Conservation (phyloP, 768 basidiomycete genomes). For the Trametes elegans region DNA sequence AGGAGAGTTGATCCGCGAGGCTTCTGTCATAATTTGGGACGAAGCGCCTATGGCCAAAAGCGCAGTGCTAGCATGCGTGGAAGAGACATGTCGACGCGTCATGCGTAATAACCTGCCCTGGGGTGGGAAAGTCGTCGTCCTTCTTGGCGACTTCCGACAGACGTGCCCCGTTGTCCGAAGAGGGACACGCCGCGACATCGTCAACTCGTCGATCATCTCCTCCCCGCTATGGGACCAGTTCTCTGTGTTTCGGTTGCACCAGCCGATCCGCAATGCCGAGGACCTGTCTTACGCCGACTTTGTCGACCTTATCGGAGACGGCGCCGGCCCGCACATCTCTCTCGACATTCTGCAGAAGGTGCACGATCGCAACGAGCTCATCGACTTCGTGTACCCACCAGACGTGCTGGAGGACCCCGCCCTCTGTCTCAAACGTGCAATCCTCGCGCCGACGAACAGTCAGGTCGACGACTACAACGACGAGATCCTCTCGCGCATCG, state of each 20-base stretch:
- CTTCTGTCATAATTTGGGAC: slow-evolving; percentile 39
- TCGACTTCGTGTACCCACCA: slow-evolving; percentile 30
- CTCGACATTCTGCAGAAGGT: slow-evolving; percentile 25
- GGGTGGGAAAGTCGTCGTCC: slow-evolving; percentile 37
- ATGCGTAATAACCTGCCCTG: slow-evolving; percentile 33
- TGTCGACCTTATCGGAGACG: slow-evolving; percentile 40
- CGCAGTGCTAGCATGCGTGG: slow-evolving; percentile 34
- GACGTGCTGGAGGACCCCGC: slow-evolving; percentile 26
- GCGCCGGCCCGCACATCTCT: slow-evolving; percentile 25
- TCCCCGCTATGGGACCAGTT: slow-evolving; percentile 36
- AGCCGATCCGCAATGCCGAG: slow-evolving; percentile 37
- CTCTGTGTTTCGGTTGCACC: slow-evolving; percentile 25
- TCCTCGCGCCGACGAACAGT: slow-evolving; percentile 38
- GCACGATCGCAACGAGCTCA: slow-evolving; percentile 19
- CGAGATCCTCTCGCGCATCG: slow-evolving; percentile 28
- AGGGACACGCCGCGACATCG: slow-evolving; percentile 29
- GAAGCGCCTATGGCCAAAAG: slow-evolving; percentile 42
- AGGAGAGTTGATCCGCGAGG: slow-evolving; percentile 34
- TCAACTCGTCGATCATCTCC: slow-evolving; percentile 37
- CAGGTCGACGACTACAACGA: slow-evolving; percentile 38
- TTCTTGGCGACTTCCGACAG: slow-evolving; percentile 41
- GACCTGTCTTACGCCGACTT: slow-evolving; percentile 36
- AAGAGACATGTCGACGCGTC: slow-evolving; percentile 32
- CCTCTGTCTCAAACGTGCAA: slow-evolving; percentile 29
- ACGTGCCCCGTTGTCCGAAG: slow-evolving; percentile 37